Base-by-base conservation (phyloP, 495 filamentous ascomycete species). In the Xylaria intraflava region DNA sequence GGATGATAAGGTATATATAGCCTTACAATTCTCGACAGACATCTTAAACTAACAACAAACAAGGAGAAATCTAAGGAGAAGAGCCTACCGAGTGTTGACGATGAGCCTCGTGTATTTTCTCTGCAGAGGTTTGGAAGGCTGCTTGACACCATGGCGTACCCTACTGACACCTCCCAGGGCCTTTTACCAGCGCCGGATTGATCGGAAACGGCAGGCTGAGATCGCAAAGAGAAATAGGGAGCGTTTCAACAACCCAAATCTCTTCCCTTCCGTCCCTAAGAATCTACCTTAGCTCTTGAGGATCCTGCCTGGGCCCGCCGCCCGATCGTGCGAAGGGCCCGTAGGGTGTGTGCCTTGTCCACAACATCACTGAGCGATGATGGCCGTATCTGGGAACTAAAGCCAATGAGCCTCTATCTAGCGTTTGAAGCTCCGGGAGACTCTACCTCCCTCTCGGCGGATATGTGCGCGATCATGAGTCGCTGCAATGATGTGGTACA, bases 181-280 rank as follows among this genome's bases (percentile, higher is more conserved):
- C 27, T 93, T 97, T 65, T 93, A 89, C 65, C 88, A 94, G 52
- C 87, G 86, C 70, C 84, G 92, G 17, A 62, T 95, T 46, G 84
- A 89, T 60, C 83, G 83, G 51, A 83, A 89, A 64, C 80, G 86
- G 45, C 87, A 87, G 65, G 80, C 79, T 12, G 90, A 95, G 65
- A 78, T 87, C 44, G 84, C 89, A 24, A 92, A 84, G 65, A 78
- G 88, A 27, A 95, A 92, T 65, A 79, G 84, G 23, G 88, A 95
- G 62, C 79, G 90, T 23, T 59, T 97, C 60, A 85, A 79, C 61
- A 88, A 87, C 61, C 88, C 90, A 14, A 81, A 77, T 26, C 72
- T 81, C 16, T 96, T 96, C 52, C 92, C 92, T 6, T 86, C 86
- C 49, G 92, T 93, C 19, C 92, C 92, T 14, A 85, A 79, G 46